phyloP scores from a whole-genome alignment of 2,329 filamentous ascomycete species.

The Helotiales sp. region DNA sequence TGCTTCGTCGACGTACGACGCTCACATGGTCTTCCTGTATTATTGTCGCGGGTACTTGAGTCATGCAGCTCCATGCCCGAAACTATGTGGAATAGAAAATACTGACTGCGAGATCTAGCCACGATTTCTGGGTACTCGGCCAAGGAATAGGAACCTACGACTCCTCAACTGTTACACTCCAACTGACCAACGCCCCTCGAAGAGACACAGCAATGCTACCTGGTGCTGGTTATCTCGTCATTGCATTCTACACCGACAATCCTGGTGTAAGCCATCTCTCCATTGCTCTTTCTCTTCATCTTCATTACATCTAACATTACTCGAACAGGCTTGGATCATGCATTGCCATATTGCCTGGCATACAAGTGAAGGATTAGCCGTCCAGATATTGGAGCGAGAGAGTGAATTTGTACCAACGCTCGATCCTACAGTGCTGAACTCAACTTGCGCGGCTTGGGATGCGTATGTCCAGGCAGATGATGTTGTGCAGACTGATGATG shows the following conservation, averaged over 20 bases:
- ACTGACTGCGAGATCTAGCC: too few species aligned
- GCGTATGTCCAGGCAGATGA: not conserved
- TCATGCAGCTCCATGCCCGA: too few species aligned
- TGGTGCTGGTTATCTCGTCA: constrained; percentile 43
- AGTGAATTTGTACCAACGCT: not conserved
- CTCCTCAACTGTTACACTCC: constrained; percentile 45
- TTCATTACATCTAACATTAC: too few species aligned
- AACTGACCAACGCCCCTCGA: constrained; percentile 46
- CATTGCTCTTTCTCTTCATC: too few species aligned
- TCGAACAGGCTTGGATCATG: constrained; percentile 49
- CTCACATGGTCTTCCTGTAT: too few species aligned
- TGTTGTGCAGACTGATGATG: too few species aligned
- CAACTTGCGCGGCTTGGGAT: constrained; percentile 15
- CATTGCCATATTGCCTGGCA: constrained; percentile 43
- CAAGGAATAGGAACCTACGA: not conserved
- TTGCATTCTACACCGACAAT: constrained; percentile 50
- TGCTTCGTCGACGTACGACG: too few species aligned
- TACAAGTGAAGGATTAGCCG: constrained; percentile 7
- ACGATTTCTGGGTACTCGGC: constrained; percentile 43
- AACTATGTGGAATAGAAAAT: too few species aligned
- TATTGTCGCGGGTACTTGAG: too few species aligned
- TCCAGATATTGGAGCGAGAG: constrained; percentile 12
- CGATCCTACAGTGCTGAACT: constrained; percentile 44
- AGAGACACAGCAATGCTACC: constrained; percentile 50
- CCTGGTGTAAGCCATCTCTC: too few species aligned